These are phyloP conservation scores for Fusarium fujikuroi DNA, from an alignment of 2,329 filamentous ascomycete genomes.

Conservation along the genomic window DNA sequence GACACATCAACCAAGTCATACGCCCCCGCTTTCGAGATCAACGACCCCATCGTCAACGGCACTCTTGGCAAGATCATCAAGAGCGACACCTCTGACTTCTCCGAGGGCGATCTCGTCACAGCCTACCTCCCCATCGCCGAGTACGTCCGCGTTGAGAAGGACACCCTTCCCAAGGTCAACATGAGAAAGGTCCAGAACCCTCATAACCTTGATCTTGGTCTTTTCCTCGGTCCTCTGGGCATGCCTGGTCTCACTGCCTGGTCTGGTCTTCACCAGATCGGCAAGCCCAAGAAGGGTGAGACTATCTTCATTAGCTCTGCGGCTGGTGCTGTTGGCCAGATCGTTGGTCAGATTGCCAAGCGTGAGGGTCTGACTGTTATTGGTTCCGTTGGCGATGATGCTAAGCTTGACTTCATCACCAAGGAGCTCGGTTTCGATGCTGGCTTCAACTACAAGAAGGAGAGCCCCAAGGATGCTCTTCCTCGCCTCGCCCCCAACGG, in stretches of 20 bases:
- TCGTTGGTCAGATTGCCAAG: constrained; percentile 87
- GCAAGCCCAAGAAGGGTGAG: constrained; percentile 71
- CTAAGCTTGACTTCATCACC: constrained; percentile 76
- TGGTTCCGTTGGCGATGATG: constrained; percentile 81
- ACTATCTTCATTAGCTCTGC: constrained; percentile 86
- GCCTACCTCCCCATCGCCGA: constrained; percentile 71
- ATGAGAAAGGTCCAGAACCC: constrained; percentile 73
- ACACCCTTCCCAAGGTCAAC: constrained; percentile 52
- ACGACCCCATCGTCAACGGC: constrained; percentile 71
- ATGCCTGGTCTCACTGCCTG: constrained; percentile 75
- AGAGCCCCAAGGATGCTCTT: constrained; percentile 75
- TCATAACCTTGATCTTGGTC: constrained; percentile 69
- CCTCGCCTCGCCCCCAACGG: constrained; percentile 77
- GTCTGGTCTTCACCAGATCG: constrained; percentile 74
- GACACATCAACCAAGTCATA: constrained; percentile 69
- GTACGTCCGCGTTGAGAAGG: constrained; percentile 67
- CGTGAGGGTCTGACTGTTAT: constrained; percentile 82
- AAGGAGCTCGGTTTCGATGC: constrained; percentile 63
- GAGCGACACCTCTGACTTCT: constrained; percentile 71
- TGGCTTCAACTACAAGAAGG: constrained; percentile 91
- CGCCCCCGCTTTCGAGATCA: constrained; percentile 61
- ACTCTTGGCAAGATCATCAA: constrained; percentile 76
- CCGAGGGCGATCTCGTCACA: constrained; percentile 73
- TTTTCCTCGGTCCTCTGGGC: constrained; percentile 77
- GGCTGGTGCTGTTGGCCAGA: constrained; percentile 82